Evolutionary conservation across 2,329 filamentous ascomycete genomes (phyloP), one percentile per base, ranked within the genome.

Genomic region (Sordariomycetes sp.): DNA sequence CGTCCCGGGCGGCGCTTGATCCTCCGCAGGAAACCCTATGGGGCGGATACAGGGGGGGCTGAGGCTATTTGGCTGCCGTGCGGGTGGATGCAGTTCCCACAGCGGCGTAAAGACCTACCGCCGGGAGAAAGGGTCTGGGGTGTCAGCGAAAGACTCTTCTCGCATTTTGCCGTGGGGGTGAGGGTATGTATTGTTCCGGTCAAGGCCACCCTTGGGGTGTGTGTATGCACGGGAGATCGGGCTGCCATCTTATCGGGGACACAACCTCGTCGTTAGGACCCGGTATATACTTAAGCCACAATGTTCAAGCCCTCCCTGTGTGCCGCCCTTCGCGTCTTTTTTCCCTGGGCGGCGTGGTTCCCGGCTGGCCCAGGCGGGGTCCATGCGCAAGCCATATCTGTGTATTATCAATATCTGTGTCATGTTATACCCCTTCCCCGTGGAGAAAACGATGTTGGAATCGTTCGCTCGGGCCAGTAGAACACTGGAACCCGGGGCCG

Each of bases 241-340:
- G 10, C 7, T 22, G n/a, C 7, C 18, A 32, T 25, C 46, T 3
- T 51, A 20, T 51, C 24, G 43, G 43, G 16, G 46, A 12, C 2
- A 12, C 22, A 24, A 10, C 20, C 46, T 22, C 20, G 10, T 50
- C 46, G 37, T 57, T 53, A 53, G 34, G 52, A 57, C 55, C 55
- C 55, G 55, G 55, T 43, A 57, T 57, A 57, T 57, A 28, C 46
- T 40, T 24, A 50, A 57, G 55, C 55, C 55, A 57, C 55, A 57
- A 57, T 57, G n/a, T 53, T 32, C 55, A 40, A 24, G 48, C 46
- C 20, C 46, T 11, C 7, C 46, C 46, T 8, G 22, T 24, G 32
- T 53, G 46, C 46, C 28, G 32, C 48, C 50, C 48, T 28, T 51
- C 43, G 50, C 50, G 46, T 28, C 25, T 37, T 25, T 37, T 25